Conservation (phyloP, 2,329 filamentous ascomycete species). For the Aspergillus sp. region DNA sequence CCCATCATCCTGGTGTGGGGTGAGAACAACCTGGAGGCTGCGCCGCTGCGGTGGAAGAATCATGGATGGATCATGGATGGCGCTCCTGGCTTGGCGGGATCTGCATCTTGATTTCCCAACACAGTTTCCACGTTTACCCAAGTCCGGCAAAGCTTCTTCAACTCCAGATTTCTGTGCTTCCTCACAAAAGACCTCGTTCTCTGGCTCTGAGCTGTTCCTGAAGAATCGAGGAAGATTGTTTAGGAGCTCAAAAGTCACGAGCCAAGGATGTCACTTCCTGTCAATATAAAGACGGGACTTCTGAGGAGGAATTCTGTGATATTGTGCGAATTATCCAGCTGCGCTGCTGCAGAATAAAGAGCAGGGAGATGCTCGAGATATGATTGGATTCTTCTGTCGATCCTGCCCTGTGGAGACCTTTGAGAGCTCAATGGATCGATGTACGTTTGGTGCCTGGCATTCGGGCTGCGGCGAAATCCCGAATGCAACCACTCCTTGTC, state of each 20-base stretch:
- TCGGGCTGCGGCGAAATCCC: neutral
- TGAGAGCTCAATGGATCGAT: neutral
- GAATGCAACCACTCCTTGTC: neutral
- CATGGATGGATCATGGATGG: neutral
- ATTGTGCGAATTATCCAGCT: too few relatives aligned
- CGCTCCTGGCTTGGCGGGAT: constrained; percentile 17
- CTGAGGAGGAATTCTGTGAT: too few relatives aligned
- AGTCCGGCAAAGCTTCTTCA: constrained; percentile 17
- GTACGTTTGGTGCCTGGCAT: constrained; percentile 7
- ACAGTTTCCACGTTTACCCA: constrained; percentile 22
- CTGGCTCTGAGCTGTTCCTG: neutral
- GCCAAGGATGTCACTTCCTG: neutral
- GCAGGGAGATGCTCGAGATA: neutral
- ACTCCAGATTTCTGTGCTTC: neutral
- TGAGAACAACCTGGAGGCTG: neutral
- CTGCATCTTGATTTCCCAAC: constrained; percentile 21
- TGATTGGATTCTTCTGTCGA: neutral
- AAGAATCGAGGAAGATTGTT: neutral
- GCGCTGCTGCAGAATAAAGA: neutral
- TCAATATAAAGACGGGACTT: too few relatives aligned
- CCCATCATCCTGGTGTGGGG: neutral
- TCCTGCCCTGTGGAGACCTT: neutral
- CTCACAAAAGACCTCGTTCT: neutral
- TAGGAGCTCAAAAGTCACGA: neutral
- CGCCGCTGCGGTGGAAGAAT: neutral